Evolutionary conservation across 192 early-diverging fungal genomes (phyloP), one percentile per base, ranked within the genome.

Genomic region (Umbelopsis sp.): DNA sequence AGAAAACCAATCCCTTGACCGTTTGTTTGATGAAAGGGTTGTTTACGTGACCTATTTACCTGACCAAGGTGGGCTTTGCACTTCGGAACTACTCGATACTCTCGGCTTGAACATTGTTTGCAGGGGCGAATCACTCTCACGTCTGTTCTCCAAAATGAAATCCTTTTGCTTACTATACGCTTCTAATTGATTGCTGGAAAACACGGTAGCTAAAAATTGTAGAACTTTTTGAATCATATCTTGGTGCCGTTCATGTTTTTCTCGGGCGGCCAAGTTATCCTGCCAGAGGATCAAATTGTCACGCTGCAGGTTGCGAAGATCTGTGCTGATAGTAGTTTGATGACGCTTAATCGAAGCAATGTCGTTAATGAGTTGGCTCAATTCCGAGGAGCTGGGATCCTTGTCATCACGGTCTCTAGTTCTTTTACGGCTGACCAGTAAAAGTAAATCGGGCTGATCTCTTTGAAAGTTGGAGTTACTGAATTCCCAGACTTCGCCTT

Each of bases 181-280:
- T 8, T 70, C 59, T 45, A 67, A 29, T 24, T 80, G 77, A 21
- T 89, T 87, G 34, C 74, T 73, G 26, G 91, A 85, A 78, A 94
- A 96, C 38, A 98, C 89, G 0, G 92, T 88, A 1, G 95, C 95
- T 74, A 98, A 77, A 78, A 98, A 98, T 17, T 89, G 81, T 68
- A 98, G 69, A 65, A 98, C 97, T 76, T 96, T 97, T 81, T 97
- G 92, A 47, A 98, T 97, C 0, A 90, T 95, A 12, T 90, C 89
- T 78, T 98, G 95, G 74, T 98, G 96, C 43, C 90, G 81, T 45
- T 90, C 89, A 79, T 96, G 91, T 22, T 91, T 85, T 51, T 95
- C 91, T 31, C 93, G 86, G 16, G 93, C 83, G 0, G 82, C 75
- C 0, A 89, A 74, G 0, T 92, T 89, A 72, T 98, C 94, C 62